Percentiles rank a stretch among this genome's conserved stretches.
phyloP scores from a whole-genome alignment of 169 alveolate species.

The Cryptosporidium baileyi region DNA sequence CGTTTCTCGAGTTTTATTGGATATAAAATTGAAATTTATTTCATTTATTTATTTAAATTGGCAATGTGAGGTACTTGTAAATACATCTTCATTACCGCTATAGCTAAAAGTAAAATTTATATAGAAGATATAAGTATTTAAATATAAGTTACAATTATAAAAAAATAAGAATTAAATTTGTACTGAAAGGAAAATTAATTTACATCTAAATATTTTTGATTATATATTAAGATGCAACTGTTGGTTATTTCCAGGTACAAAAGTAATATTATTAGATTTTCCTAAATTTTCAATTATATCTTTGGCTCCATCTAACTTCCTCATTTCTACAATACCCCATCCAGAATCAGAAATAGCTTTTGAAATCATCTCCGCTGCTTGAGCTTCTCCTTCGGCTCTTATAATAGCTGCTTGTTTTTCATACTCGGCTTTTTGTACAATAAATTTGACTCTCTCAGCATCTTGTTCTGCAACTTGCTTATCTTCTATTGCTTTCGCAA shows the following conservation, averaged over 20 bases:
- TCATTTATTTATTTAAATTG: too few relatives aligned
- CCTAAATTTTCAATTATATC: slow-evolving; percentile 93
- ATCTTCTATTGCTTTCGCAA: slow-evolving; percentile 95
- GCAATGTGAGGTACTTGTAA: too few relatives aligned
- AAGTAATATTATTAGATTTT: slow-evolving; percentile 90
- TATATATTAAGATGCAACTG: not conserved
- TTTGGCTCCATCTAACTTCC: slow-evolving; percentile 96
- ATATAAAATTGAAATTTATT: too few relatives aligned
- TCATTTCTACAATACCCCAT: slow-evolving; percentile 91
- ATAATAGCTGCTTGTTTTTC: slow-evolving; percentile 95
- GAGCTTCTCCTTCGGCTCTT: slow-evolving; percentile 97
- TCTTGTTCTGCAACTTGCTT: slow-evolving; percentile 98
- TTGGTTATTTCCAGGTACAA: slow-evolving; percentile 7
- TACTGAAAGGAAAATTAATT: too few relatives aligned
- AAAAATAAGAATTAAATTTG: too few relatives aligned
- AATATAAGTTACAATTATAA: too few relatives aligned
- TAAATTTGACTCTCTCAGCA: slow-evolving; percentile 94
- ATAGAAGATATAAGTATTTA: not conserved
- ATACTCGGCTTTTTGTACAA: slow-evolving; percentile 93
- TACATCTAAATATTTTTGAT: too few relatives aligned
- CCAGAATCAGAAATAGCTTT: slow-evolving; percentile 94
- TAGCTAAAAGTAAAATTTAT: not conserved
- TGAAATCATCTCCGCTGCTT: slow-evolving; percentile 96
- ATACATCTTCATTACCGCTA: too few relatives aligned
- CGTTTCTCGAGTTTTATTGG: too few relatives aligned